phyloP scores from a whole-genome alignment of 1,139 yeast genomes.

The Petasospora fabianii region DNA sequence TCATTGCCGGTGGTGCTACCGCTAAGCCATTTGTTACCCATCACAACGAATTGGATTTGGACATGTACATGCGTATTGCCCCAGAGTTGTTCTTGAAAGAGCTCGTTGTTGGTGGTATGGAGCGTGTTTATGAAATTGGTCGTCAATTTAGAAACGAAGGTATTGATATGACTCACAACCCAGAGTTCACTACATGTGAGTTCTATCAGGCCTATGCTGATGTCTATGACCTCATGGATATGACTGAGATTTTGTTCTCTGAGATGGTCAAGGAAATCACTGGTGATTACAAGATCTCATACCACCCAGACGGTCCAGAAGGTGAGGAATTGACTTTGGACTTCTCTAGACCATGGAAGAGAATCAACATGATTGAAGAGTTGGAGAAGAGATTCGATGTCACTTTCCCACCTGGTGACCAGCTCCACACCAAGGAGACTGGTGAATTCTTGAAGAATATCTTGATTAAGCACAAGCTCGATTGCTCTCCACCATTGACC shows the following conservation, averaged over 20 bases:
- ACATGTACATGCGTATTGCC: slow-evolving; percentile 97
- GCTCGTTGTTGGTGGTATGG: slow-evolving; percentile 97
- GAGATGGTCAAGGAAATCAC: slow-evolving; percentile 97
- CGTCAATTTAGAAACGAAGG: slow-evolving; percentile 99
- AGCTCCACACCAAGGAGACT: slow-evolving; percentile 91
- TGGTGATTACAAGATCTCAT: slow-evolving; percentile 78
- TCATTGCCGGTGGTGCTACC: slow-evolving; percentile 99
- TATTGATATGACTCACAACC: slow-evolving; percentile 96
- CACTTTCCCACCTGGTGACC: slow-evolving; percentile 93
- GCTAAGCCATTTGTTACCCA: slow-evolving; percentile 97
- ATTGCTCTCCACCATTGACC: slow-evolving; percentile 94
- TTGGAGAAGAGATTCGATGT: slow-evolving; percentile 83
- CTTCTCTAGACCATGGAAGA: slow-evolving; percentile 97
- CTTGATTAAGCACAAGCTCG: slow-evolving; percentile 76
- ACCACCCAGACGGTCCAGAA: slow-evolving; percentile 88
- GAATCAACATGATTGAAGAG: slow-evolving; percentile 95
- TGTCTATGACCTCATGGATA: slow-evolving; percentile 93
- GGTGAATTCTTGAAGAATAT: slow-evolving; percentile 83
- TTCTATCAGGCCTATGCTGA: slow-evolving; percentile 95
- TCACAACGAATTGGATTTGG: slow-evolving; percentile 94
- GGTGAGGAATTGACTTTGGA: slow-evolving; percentile 69
- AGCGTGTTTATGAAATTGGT: slow-evolving; percentile 97
- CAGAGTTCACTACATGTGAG: slow-evolving; percentile 97
- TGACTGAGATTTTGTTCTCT: slow-evolving; percentile 88
- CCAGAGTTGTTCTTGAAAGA: slow-evolving; percentile 96